phyloP scores from a whole-genome alignment of 2,329 filamentous ascomycete species.

The Pseudophaeomoniella oleicola region DNA sequence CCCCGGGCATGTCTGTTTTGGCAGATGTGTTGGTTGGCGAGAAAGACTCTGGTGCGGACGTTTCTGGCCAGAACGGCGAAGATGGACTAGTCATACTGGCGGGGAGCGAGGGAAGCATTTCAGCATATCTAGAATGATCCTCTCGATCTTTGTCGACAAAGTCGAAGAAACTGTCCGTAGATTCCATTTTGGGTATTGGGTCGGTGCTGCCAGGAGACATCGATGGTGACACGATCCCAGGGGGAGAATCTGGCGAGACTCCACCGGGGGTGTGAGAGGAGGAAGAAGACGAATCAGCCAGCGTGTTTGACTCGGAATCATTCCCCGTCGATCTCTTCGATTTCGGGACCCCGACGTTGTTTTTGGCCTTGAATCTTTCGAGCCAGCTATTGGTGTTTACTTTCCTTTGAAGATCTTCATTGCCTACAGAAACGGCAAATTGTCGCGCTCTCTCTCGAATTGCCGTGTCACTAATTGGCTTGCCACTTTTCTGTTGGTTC shows the following conservation, averaged over 20 bases:
- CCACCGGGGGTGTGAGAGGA: slow-evolving; percentile 48
- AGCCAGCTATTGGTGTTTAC: slow-evolving; percentile 66
- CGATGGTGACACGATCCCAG: slow-evolving; percentile 51
- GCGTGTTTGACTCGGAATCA: slow-evolving; percentile 41
- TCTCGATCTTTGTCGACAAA: slow-evolving; percentile 47
- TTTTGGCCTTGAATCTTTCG: slow-evolving; percentile 90
- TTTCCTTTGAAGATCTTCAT: slow-evolving; percentile 56
- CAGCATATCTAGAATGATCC: slow-evolving; percentile 53
- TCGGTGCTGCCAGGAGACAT: slow-evolving; percentile 56
- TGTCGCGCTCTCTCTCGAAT: slow-evolving; percentile 73
- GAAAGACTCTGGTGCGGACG: not conserved
- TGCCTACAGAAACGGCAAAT: slow-evolving; percentile 61
- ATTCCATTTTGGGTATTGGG: slow-evolving; percentile 50
- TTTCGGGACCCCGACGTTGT: slow-evolving; percentile 44
- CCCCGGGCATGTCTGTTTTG: not conserved
- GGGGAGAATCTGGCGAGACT: slow-evolving; percentile 61
- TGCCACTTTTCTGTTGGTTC: slow-evolving; percentile 63
- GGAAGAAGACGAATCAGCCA: slow-evolving; percentile 34
- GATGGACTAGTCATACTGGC: slow-evolving; percentile 58
- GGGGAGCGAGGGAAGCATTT: slow-evolving; percentile 52
- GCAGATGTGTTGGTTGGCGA: not conserved
- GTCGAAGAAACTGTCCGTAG: slow-evolving; percentile 43
- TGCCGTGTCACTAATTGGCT: slow-evolving; percentile 55
- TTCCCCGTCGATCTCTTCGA: slow-evolving; percentile 45
- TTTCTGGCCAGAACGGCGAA: slow-evolving; percentile 44